A percentile compares a stretch with the other conserved stretches of the same genome.
These are phyloP conservation scores for Omphalotus guepiniiformis DNA, from an alignment of 768 basidiomycete species.

Conservation along the genomic window DNA sequence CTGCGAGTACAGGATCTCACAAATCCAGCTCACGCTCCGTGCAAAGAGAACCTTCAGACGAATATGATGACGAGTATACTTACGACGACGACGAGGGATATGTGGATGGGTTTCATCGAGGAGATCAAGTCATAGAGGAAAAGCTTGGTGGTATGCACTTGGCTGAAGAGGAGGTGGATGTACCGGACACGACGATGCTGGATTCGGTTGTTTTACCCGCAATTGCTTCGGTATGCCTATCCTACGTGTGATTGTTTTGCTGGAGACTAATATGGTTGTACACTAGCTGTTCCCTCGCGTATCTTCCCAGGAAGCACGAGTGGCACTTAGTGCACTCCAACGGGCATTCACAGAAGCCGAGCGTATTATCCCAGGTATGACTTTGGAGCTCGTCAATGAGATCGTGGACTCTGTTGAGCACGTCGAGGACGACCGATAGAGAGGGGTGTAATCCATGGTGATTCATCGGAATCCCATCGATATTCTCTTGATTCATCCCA, in stretches of 20 bases:
- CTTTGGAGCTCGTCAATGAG: slow-evolving; percentile 89
- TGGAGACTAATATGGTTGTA: too few species aligned
- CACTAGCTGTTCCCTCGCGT: slow-evolving; percentile 93
- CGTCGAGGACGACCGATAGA: slow-evolving; percentile 71
- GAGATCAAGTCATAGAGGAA: slow-evolving; percentile 43
- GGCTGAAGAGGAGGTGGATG: slow-evolving; percentile 40
- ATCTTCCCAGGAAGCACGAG: slow-evolving; percentile 86
- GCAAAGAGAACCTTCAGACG: slow-evolving; percentile 53
- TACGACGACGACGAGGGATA: slow-evolving; percentile 50
- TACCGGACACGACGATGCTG: slow-evolving; percentile 87
- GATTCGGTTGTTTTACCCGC: slow-evolving; percentile 95
- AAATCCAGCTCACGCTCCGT: slow-evolving; percentile 25
- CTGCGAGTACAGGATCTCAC: slow-evolving; percentile 19
- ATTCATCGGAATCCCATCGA: too few species aligned
- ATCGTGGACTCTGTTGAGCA: slow-evolving; percentile 92
- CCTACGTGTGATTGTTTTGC: slow-evolving; percentile 7
- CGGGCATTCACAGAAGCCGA: slow-evolving; percentile 95
- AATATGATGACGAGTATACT: slow-evolving; percentile 50
- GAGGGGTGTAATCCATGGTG: too few species aligned
- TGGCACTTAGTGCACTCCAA: slow-evolving; percentile 81
- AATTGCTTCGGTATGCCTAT: slow-evolving; percentile 78
- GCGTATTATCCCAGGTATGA: slow-evolving; percentile 91
- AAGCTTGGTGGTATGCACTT: slow-evolving; percentile 41
- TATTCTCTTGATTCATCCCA: too few species aligned
- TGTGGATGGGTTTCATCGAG: slow-evolving; percentile 42